Percentiles rank a stretch among this genome's conserved stretches.
These are phyloP conservation scores for Insectozyma bohioensis DNA, from an alignment of 1,139 yeast genomes.

Conservation along the genomic window DNA sequence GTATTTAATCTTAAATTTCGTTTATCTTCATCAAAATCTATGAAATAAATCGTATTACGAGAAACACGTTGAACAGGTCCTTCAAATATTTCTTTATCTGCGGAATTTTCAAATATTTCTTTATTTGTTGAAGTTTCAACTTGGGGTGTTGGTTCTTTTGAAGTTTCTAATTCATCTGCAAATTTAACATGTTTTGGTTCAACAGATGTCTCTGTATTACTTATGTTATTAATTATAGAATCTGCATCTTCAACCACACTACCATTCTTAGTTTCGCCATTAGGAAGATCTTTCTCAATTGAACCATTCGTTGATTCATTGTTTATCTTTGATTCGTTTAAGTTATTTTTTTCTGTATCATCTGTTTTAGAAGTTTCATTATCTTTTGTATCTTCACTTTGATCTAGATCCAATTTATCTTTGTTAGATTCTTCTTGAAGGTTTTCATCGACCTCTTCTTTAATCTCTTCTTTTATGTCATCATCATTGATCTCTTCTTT, in stretches of 20 bases:
- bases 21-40: slow-evolving; percentile 42
- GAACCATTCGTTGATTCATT: not conserved
- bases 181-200: slow-evolving; percentile 25
- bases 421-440: too few relatives aligned
- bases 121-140: slow-evolving; percentile 14
- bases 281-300: not conserved
- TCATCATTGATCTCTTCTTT: too few relatives aligned
- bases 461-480: not conserved
- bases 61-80: slow-evolving; percentile 67
- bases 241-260: not conserved
- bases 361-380: not conserved
- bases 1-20: slow-evolving; percentile 21
- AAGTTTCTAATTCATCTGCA: slow-evolving; percentile 22
- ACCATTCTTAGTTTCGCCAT: not conserved
- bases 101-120: too few relatives aligned
- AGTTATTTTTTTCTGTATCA: not conserved
- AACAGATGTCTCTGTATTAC: slow-evolving; percentile 7
- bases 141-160: slow-evolving; percentile 3
- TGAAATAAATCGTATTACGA: slow-evolving; percentile 47
- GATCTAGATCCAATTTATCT: too few relatives aligned
- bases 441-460: too few relatives aligned
- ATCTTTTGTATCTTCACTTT: not conserved
- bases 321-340: not conserved
- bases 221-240: slow-evolving; percentile 3
- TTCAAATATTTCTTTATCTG: slow-evolving; percentile 41